Evolutionary conservation across 2,329 filamentous ascomycete species (phyloP).

Genomic region (Ophiosphaerella herpotricha): DNA sequence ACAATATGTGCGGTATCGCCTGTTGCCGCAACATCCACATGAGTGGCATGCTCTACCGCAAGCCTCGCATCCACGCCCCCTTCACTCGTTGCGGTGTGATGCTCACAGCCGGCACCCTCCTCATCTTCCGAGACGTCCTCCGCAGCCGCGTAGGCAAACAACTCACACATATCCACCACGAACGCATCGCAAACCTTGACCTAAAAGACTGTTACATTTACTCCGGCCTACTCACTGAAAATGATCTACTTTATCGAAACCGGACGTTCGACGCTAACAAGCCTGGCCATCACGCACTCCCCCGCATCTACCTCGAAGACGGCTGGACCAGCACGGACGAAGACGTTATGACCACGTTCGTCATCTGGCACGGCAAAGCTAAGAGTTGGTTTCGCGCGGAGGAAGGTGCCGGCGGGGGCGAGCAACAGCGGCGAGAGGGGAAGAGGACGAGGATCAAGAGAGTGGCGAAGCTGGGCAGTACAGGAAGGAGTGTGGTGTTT

Average conservation of each 20-base stretch:
- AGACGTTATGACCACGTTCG: constrained; percentile 69
- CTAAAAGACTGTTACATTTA: constrained; percentile 69
- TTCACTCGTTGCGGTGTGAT: constrained; percentile 66
- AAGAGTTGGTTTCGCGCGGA: constrained; percentile 60
- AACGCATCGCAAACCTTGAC: constrained; percentile 62
- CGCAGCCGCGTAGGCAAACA: constrained; percentile 60
- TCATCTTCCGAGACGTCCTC: constrained; percentile 66
- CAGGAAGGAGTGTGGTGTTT: constrained; percentile 68
- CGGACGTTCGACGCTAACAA: constrained; percentile 67
- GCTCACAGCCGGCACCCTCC: constrained; percentile 62
- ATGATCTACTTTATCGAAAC: constrained; percentile 66
- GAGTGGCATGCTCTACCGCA: constrained; percentile 66
- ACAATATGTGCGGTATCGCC: constrained; percentile 69
- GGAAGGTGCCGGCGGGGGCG: constrained; percentile 37
- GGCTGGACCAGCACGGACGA: constrained; percentile 66
- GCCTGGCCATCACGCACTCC: constrained; percentile 63
- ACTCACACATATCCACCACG: constrained; percentile 65
- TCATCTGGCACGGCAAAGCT: constrained; percentile 66
- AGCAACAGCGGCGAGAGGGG: constrained; percentile 40
- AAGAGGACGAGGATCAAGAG: constrained; percentile 59
- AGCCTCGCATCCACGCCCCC: constrained; percentile 64
- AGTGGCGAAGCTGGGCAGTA: constrained; percentile 64
- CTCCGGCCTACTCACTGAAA: constrained; percentile 65
- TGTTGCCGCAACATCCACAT: constrained; percentile 65
- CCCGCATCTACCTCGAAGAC: constrained; percentile 64